phyloP scores from a whole-genome alignment of 495 filamentous ascomycete species.

The Aspergillus indologenus region DNA sequence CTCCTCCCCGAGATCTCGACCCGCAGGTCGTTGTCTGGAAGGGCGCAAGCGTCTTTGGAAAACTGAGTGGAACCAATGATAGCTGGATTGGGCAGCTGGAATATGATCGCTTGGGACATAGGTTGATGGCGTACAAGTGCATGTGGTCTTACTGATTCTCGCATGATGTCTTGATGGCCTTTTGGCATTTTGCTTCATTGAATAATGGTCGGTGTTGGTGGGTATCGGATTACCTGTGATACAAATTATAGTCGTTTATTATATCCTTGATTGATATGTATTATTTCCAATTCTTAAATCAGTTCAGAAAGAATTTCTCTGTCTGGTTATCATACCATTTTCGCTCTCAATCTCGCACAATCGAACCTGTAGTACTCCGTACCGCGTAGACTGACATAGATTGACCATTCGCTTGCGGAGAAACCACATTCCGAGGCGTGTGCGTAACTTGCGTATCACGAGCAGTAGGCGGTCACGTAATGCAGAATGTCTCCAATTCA shows the following conservation, averaged over 20 bases:
- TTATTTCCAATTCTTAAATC: neutral
- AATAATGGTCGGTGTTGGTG: slow-evolving; percentile 7
- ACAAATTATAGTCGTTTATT: slow-evolving; percentile 3
- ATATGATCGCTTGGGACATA: slow-evolving; percentile 80
- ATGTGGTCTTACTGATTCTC: slow-evolving; percentile 69
- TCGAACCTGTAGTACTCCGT: no score
- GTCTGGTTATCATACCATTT: neutral
- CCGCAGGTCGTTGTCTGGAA: slow-evolving; percentile 96
- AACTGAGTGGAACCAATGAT: slow-evolving; percentile 80
- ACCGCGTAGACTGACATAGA: no score
- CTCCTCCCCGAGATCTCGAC: slow-evolving; percentile 87
- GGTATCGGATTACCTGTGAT: neutral
- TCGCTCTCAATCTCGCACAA: neutral
- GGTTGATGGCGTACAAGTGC: slow-evolving; percentile 81
- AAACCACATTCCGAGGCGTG: no score
- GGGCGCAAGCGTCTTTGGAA: slow-evolving; percentile 95
- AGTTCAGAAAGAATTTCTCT: neutral
- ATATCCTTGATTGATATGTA: slow-evolving; percentile 9
- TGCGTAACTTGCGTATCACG: slow-evolving; percentile 10
- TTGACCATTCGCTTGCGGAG: no score
- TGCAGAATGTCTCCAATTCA: slow-evolving; percentile 22
- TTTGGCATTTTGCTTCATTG: slow-evolving; percentile 14
- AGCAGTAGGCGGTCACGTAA: slow-evolving; percentile 20
- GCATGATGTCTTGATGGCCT: slow-evolving; percentile 13
- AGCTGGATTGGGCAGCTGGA: slow-evolving; percentile 87